phyloP scores from a whole-genome alignment of 83 land plant genomes.

The Thuja plicata region DNA sequence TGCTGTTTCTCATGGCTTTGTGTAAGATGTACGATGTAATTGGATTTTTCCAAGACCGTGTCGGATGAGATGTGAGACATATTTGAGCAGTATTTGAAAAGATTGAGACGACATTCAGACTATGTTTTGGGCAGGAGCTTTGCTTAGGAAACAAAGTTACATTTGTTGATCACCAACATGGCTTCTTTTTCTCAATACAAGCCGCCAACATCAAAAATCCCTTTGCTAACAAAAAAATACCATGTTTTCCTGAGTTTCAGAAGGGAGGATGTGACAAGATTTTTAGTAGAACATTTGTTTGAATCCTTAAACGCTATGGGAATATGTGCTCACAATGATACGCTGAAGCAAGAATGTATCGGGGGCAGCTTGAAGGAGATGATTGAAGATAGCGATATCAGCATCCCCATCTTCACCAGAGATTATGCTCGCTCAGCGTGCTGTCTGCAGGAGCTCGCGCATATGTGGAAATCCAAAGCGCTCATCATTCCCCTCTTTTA shows the following conservation, averaged over 20 bases:
- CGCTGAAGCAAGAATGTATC: not conserved
- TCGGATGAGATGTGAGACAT: no score
- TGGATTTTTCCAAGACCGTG: no score
- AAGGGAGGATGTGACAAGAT: not conserved
- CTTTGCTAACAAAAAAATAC: not conserved
- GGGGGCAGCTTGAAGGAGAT: not conserved
- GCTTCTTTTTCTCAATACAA: no score
- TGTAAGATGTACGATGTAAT: no score
- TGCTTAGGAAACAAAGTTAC: no score
- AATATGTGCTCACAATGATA: not conserved
- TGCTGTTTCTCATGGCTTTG: no score
- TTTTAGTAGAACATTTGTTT: not conserved
- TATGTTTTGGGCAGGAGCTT: no score
- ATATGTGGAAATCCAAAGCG: not conserved
- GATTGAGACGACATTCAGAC: no score
- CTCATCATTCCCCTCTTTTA: not conserved
- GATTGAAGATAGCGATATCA: not conserved
- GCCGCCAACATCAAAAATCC: no score
- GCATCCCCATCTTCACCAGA: not conserved
- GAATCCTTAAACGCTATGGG: not conserved
- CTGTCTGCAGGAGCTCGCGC: not conserved
- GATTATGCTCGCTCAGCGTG: not conserved
- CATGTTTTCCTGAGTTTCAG: slow-evolving; percentile 8
- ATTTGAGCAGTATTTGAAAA: no score
- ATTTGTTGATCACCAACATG: no score